Percentiles rank a stretch among this genome's conserved stretches.
phyloP scores from a whole-genome alignment of 805 yeast genomes.

The Wickerhamomyces tratensis region DNA sequence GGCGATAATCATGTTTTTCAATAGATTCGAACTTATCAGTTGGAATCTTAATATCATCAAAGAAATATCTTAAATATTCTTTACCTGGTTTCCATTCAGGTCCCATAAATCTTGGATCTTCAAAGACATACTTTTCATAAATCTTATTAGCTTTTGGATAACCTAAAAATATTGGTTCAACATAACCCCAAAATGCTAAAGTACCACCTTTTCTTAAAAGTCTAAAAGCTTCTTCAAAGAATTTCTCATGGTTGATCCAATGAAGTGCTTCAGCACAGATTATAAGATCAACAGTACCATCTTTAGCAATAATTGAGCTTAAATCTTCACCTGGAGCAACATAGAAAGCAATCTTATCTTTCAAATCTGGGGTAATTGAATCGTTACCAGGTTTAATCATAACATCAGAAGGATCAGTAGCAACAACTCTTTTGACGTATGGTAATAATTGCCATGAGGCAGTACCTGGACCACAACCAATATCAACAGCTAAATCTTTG shows the following conservation, averaged over 20 bases:
- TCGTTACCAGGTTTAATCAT: slow-evolving; percentile 38
- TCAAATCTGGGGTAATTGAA: slow-evolving; percentile 6
- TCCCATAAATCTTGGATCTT: slow-evolving; percentile 38
- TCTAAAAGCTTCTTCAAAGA: slow-evolving; percentile 38
- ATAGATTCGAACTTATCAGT: slow-evolving; percentile 31
- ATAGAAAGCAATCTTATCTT: slow-evolving; percentile 13
- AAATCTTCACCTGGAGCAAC: slow-evolving; percentile 19
- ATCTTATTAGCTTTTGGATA: slow-evolving; percentile 45
- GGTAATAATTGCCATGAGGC: slow-evolving; percentile 41
- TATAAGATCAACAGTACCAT: slow-evolving; percentile 39
- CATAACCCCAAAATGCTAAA: slow-evolving; percentile 63
- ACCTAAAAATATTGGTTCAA: slow-evolving; percentile 53
- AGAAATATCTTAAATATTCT: slow-evolving; percentile 31
- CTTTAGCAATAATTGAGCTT: slow-evolving; percentile 9
- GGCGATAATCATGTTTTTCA: slow-evolving; percentile 23
- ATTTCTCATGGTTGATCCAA: slow-evolving; percentile 51
- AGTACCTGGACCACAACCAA: slow-evolving; percentile 69
- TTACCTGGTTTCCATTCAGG: slow-evolving; percentile 72
- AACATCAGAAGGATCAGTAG: slow-evolving; percentile 44
- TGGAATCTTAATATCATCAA: slow-evolving; percentile 35
- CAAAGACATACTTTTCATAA: slow-evolving; percentile 41
- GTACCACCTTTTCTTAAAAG: slow-evolving; percentile 51
- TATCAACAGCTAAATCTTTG: slow-evolving; percentile 37
- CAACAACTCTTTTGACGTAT: slow-evolving; percentile 37
- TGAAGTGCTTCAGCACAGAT: slow-evolving; percentile 71